A percentile compares a stretch with the other conserved stretches of the same genome.
phyloP scores from a whole-genome alignment of 2,329 filamentous ascomycete genomes.

The Colletotrichum sp. region DNA sequence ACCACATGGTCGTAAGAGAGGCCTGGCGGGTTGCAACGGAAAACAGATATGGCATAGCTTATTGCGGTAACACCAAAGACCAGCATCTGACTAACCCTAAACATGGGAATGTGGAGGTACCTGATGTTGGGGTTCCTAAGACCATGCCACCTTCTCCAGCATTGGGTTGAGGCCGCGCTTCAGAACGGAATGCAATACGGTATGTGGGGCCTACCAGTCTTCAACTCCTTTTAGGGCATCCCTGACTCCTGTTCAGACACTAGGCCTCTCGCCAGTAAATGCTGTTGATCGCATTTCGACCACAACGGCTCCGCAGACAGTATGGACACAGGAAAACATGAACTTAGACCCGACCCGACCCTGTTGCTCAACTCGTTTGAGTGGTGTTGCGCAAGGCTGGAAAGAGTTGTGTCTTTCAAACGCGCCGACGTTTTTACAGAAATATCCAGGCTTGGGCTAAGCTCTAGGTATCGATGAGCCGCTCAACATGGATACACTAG shows the following conservation, averaged over 20 bases:
- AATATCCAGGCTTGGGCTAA: not conserved
- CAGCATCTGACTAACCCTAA: not conserved
- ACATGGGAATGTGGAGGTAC: not conserved
- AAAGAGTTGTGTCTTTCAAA: not conserved
- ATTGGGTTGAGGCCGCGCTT: not conserved
- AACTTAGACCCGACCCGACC: not conserved
- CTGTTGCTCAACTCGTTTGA: not conserved
- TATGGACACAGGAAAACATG: not conserved
- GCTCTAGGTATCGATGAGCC: not conserved
- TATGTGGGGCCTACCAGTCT: not conserved
- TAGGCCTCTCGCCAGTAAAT: not conserved
- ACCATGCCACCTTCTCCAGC: not conserved
- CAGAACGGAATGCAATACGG: not conserved
- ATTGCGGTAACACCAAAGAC: not conserved
- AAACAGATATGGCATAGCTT: not conserved
- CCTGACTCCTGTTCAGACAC: not conserved
- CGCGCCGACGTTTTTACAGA: not conserved
- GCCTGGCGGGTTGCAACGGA: not conserved
- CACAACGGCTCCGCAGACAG: not conserved
- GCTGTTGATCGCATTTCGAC: not conserved
- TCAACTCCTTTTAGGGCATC: not conserved
- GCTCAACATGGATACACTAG: not conserved
- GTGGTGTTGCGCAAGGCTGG: not conserved
- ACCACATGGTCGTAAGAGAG: not conserved
- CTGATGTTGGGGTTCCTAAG: not conserved